Base-by-base conservation (phyloP, 768 basidiomycete genomes). In the Auricularia auricula-judae region DNA sequence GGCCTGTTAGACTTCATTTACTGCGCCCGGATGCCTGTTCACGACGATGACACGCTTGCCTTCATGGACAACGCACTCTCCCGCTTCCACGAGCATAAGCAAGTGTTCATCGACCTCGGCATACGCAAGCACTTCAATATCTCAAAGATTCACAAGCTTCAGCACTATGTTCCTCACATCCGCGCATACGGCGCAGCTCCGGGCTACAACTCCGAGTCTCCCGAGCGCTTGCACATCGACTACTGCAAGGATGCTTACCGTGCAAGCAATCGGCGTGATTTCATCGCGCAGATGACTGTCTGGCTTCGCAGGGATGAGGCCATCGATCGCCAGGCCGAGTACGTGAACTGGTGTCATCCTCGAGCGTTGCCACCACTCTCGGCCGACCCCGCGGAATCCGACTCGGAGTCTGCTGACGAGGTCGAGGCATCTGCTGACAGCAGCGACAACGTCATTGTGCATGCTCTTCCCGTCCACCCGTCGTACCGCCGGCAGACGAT, bases 221-320 rank as follows among this genome's bases (percentile, higher is more conserved):
- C 74, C 0, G 77, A 80, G 66, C 73, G 73, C 0, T 70, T 81
- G 1, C 81, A 81, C 63, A 81, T 80, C 60, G 73, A 81, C 67
- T 74, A 71, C 54, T 76, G 78, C 1, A 81, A 82, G 66, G 51
- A 67, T 1, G 73, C 69, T 0, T 78, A 75, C 62, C 64, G 70
- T 1, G 73, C 72, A 4, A 67, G 65, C 11, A 77, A 75, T 65
- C 65, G 69, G 42, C 67, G 66, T 8, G 70, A 77, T 35, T 71
- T 72, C 58, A n/a, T 68, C 4, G 71, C 65, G 36, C 80, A 80
- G 63, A 81, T 81, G 80, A 74, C 74, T 0, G 35, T 61, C 0
- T 79, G 76, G 76, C 69, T 82, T 0, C 56, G 63, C 2, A 68
- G 75, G 3, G 70, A 73, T n/a, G 78, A 80, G 63, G 72, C 75